Evolutionary conservation across 2,329 filamentous ascomycete genomes (phyloP), one percentile per base, ranked within the genome.

Genomic region (Triangularia setosa): DNA sequence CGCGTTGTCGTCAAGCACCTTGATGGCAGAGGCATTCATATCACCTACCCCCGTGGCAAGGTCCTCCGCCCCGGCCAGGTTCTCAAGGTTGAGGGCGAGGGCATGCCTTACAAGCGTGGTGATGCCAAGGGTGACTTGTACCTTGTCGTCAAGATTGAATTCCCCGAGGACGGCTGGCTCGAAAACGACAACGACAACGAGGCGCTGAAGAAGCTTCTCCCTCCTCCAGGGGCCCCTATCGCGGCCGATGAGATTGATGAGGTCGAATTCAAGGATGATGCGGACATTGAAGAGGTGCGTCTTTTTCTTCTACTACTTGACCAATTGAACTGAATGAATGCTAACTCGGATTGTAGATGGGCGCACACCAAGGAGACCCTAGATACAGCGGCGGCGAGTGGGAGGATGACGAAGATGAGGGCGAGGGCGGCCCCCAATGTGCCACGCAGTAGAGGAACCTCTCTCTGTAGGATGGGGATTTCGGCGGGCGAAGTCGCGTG

Each of bases 81-180:
- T 7, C 83, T 99, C 71, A 97, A 93, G 80, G 81, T 99, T 1
- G 78, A 83, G 1, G 93, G 92, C 25, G 95, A 99, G 79, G 95
- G 95, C 65, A 99, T 99, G 95, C 95, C 95, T 1, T 78, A 89
- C 71, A 97, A 97, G 83, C 88, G 89, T 64, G 91, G 89, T 68
- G 95, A 99, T 44, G 74, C 80, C 4, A 92, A 87, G 74, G 95
- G 95, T 53, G 93, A 98, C 73, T 80, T 99, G 18, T 99, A 94
- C 77, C 82, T 99, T 52, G 80, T 90, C 40, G 89, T 97, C 68
- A 89, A 95, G 72, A 85, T 99, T 67, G 85, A 92, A 62, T 98
- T 98, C 80, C 95, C 95, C 2, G 87, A 93, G 71, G 88, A 94
- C 71, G 90, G 88, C 25, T 98, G 93, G 92, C 81, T 93, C 64